Evolutionary conservation across 1,139 yeast genomes (phyloP), one percentile per base, ranked within the genome.

Genomic region (Scheffersomyces segobiensis): DNA sequence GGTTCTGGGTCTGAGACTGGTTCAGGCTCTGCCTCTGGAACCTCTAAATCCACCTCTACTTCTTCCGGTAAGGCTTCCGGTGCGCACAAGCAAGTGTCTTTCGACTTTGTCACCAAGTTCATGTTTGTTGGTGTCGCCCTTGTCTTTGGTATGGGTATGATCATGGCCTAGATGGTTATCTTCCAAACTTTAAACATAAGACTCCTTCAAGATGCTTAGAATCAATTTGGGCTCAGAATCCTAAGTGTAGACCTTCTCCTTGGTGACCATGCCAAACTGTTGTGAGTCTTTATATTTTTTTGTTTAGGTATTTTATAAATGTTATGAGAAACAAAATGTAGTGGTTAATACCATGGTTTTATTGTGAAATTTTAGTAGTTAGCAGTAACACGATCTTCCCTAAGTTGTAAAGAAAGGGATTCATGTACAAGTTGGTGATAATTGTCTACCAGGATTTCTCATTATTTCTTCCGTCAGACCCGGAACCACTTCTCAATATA

Each of bases 41-140:
- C 49, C 22, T 47, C 54, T 22, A 42, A 57, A 46, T 54, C 56
- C 19, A 62, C 58, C 42, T 58, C 63, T 26, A 46, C 50, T 18
- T 56, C 55, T 52, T 50, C 53, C 20, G 49, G 57, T 10, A 57
- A 57, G 56, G 49, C 50, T 19, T 56, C 59, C 24, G 67, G 63
- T 53, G 68, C 71, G 56, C 57, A 59, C 22, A 60, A 58, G 54
- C 67, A 60, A 54, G 57, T 59, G 62, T 62, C 70, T 54, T 53
- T 65, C 52, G 69, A 63, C 59, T 56, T 53, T 39, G 49, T 61
- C 48, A 56, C 70, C 56, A 68, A 65, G 66, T 55, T 63, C 52
- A 58, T 68, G 58, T 63, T 71, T 61, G 61, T 71, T 56, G 75
- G 71, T 62, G 65, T 67, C 53, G 52, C 60, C 55, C 46, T 63